Evolutionary conservation across 768 basidiomycete genomes (phyloP), one percentile per base, ranked within the genome.

Genomic region (Galerina marginata): DNA sequence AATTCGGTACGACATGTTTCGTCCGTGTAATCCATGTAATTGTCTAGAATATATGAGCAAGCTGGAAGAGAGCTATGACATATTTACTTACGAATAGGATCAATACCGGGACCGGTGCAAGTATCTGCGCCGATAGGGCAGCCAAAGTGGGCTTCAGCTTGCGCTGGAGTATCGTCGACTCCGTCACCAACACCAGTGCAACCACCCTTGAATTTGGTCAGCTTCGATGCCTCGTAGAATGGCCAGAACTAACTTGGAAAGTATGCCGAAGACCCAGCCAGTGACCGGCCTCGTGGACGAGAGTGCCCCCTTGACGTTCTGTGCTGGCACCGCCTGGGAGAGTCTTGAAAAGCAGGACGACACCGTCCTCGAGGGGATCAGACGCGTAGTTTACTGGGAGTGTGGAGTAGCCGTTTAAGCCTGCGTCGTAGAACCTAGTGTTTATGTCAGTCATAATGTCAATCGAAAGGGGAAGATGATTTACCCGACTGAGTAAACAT

Each of bases 1-100:
- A 82, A 82, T 58, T 74, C 70, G 4, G 70, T 78, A 75, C 79
- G 79, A 69, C 80, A 82, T 44, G 67, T 67, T 60, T 84, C 82
- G 57, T 77, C 72, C 6, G 74, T 75, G 72, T 81, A 82, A 66
- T 83, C 81, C 81, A 83, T 82, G 70, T 71, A 81, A 72, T 81
- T 81, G 63, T 72, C 74, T 73, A 20, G 55, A 52, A 48, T 15
- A 33, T 16, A 58, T 54, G 10, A 52, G 36, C 29, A 52, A 43
- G 40, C 48, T 6, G 44, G 15, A 47, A 14, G 4, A 23, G 51
- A 26, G n/a, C 9, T 14, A 26, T 37, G 20, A 15, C 9, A 57
- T 12, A 43, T 68, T 3, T 76, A 77, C 69, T 66, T 29, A 74
- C 69, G 62, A 40, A 75, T 76, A 63, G 78, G 76, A 65, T 80